These are phyloP conservation scores for Keithomyces neogunnii DNA, from an alignment of 2,329 filamentous ascomycete genomes.

Conservation along the genomic window DNA sequence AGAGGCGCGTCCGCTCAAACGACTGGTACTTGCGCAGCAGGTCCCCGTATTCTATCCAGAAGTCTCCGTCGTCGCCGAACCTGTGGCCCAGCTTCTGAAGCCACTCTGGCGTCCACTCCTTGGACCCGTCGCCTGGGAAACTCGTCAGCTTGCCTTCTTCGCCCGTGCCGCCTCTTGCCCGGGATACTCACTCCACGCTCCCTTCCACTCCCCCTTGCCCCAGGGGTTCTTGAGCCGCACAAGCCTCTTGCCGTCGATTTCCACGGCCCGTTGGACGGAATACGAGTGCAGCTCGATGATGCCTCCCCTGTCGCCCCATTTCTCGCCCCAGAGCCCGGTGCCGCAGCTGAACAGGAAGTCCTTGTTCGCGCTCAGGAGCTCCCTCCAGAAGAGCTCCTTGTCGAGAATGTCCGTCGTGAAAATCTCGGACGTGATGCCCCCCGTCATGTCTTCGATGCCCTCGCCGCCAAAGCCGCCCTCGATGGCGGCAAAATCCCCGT, in stretches of 20 bases:
- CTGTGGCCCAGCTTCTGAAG: constrained; percentile 63
- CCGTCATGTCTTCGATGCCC: constrained; percentile 51
- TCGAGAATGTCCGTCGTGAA: constrained; percentile 62
- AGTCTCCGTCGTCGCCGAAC: constrained; percentile 68
- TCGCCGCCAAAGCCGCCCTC: constrained; percentile 61
- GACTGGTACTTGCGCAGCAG: constrained; percentile 50
- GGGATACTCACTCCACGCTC: constrained; percentile 53
- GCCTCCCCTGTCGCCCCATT: constrained; percentile 38
- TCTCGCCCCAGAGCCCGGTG: constrained; percentile 31
- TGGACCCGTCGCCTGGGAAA: constrained; percentile 56
- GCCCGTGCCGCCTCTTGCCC: neutral
- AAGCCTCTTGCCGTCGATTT: constrained; percentile 49
- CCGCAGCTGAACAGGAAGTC: constrained; percentile 63
- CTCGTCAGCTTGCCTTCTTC: constrained; percentile 11
- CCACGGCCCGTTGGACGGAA: constrained; percentile 51
- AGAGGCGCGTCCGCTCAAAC: constrained; percentile 50
- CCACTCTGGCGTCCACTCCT: constrained; percentile 77
- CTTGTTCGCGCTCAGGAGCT: constrained; percentile 69
- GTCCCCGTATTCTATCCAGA: constrained; percentile 52
- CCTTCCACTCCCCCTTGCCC: constrained; percentile 75
- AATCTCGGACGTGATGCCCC: constrained; percentile 59
- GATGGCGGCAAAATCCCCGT: constrained; percentile 70
- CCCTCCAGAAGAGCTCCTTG: constrained; percentile 64
- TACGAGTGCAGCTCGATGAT: constrained; percentile 54
- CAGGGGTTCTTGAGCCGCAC: constrained; percentile 67